Conservation (phyloP, 495 filamentous ascomycete genomes). For the Penicillium cinerascens region DNA sequence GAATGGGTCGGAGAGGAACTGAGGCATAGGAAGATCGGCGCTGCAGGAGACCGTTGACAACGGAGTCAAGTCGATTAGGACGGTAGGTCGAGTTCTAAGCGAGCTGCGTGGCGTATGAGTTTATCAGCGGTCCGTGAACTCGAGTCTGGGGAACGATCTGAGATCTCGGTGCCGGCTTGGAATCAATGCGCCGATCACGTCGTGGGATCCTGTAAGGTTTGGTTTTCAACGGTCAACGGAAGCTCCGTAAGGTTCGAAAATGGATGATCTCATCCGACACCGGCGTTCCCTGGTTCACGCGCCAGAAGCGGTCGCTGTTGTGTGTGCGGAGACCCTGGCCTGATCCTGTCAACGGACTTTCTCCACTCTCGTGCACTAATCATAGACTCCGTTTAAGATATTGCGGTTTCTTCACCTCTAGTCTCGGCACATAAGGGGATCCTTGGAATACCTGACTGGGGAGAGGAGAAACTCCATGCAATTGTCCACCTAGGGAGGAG, state of each 20-base stretch:
- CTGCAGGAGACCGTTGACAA: neutral
- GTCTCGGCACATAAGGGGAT: no score
- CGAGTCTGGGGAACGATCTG: neutral
- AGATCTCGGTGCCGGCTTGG: neutral
- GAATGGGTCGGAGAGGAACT: neutral
- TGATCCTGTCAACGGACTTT: neutral
- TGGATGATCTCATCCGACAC: slow-evolving; percentile 23
- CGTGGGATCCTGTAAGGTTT: neutral
- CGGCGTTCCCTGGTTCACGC: slow-evolving; percentile 9
- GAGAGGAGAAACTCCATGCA: no score
- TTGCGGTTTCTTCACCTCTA: no score
- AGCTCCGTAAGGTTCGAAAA: neutral
- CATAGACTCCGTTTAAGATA: no score
- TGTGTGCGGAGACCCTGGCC: neutral
- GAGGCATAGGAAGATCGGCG: neutral
- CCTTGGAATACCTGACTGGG: no score
- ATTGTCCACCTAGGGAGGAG: no score
- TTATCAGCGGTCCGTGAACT: neutral
- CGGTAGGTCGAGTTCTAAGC: neutral
- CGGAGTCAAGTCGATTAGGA: no score
- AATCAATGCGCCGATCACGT: neutral
- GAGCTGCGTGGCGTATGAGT: neutral
- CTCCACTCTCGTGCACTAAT: no score
- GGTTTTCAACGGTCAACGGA: neutral
- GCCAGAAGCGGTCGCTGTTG: slow-evolving; percentile 6